These are phyloP conservation scores for Postia placenta DNA, from an alignment of 768 basidiomycete genomes.

Conservation along the genomic window DNA sequence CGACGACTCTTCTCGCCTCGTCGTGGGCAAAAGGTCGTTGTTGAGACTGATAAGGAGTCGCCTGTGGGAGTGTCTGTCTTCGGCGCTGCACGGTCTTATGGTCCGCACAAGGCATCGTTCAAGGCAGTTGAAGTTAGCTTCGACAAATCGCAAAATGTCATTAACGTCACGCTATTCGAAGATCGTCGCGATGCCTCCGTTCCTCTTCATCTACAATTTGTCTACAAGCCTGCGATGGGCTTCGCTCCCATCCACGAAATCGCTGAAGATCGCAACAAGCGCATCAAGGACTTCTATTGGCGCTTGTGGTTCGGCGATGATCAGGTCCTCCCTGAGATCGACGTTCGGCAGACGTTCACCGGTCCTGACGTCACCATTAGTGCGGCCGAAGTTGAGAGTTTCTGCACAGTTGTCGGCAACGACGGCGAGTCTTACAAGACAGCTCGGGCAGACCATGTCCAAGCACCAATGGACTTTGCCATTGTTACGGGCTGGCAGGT, in stretches of 20 bases:
- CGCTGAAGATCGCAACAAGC: constrained; percentile 71
- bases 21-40: constrained; percentile 66
- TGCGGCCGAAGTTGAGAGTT: constrained; percentile 71
- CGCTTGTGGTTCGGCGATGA: constrained; percentile 94
- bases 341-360: constrained; percentile 75
- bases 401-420: constrained; percentile 92
- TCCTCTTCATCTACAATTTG: constrained; percentile 76
- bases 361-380: constrained; percentile 84
- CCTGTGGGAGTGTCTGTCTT: constrained; percentile 60
- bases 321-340: constrained; percentile 68
- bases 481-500: constrained; percentile 99
- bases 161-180: constrained; percentile 75
- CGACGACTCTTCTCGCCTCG: constrained; percentile 84
- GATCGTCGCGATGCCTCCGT: constrained; percentile 73
- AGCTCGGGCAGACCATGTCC: constrained; percentile 57
- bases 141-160: constrained; percentile 42
- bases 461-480: constrained; percentile 98
- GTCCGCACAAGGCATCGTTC: constrained; percentile 65
- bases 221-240: constrained; percentile 82
- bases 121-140: constrained; percentile 78
- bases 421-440: constrained; percentile 87
- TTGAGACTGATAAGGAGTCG: constrained; percentile 36
- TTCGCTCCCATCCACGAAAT: constrained; percentile 93
- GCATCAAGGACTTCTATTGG: constrained; percentile 99
- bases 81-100: constrained; percentile 78